These are phyloP conservation scores for Persicaria maculosa DNA, from an alignment of 148 eudicot genomes.

Conservation along the genomic window DNA sequence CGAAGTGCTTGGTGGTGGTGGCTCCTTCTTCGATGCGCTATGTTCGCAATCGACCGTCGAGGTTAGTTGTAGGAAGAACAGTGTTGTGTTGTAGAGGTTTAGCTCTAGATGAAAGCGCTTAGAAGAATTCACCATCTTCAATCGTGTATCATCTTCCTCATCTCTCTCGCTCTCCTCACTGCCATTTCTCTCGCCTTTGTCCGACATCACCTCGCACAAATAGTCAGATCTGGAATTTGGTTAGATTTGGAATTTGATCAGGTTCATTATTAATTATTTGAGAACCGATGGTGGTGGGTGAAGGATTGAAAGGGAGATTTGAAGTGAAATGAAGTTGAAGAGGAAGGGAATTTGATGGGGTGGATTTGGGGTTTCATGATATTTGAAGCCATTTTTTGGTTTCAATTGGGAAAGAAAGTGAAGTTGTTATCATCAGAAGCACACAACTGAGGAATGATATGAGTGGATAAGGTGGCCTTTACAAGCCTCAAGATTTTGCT, in stretches of 20 bases:
- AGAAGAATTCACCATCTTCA: slow-evolving; percentile 51
- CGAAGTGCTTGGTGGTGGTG: too few species aligned
- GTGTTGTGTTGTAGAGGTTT: slow-evolving; percentile 29
- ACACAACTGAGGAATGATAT: neutral
- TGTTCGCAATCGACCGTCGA: too few species aligned
- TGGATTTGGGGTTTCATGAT: slow-evolving; percentile 39
- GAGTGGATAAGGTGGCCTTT: slow-evolving; percentile 1
- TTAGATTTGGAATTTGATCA: too few species aligned
- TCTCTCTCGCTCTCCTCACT: too few species aligned
- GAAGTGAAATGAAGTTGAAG: slow-evolving; percentile 15
- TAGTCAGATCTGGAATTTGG: too few species aligned
- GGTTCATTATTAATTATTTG: too few species aligned
- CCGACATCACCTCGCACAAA: too few species aligned
- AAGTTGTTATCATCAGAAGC: neutral
- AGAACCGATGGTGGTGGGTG: neutral
- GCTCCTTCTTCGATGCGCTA: too few species aligned
- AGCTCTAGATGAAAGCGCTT: slow-evolving; percentile 47
- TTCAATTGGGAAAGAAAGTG: neutral
- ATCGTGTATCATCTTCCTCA: too few species aligned
- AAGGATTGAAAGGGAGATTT: slow-evolving; percentile 18
- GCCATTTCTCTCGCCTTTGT: too few species aligned
- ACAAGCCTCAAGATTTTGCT: neutral
- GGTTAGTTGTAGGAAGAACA: neutral
- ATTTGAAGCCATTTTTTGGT: slow-evolving; percentile 41
- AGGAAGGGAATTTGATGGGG: slow-evolving; percentile 19